Percentiles rank a stretch among this genome's conserved stretches.
Evolutionary conservation across 352 stramenopile species (phyloP).

Genomic region (Stramenopiles sp.): DNA sequence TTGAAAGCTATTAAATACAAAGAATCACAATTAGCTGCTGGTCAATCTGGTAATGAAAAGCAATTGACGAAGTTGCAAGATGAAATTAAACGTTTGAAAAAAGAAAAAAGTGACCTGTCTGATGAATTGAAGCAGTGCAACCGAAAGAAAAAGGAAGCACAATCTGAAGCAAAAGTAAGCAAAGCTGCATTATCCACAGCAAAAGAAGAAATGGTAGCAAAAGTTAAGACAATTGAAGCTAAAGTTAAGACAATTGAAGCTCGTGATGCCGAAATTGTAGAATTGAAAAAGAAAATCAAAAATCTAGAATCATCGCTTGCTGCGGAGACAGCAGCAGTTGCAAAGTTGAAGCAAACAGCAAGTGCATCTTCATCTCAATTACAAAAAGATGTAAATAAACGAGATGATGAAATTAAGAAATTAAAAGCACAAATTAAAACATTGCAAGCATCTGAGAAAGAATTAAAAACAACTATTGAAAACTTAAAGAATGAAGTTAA

Average conservation of each 20-base stretch:
- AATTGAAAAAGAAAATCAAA: not conserved
- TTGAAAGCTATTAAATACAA: not conserved
- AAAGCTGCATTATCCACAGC: not conserved
- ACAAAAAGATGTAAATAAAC: too few relatives aligned
- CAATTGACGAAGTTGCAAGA: too few relatives aligned
- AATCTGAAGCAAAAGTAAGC: not conserved
- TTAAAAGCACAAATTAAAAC: not conserved
- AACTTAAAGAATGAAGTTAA: not conserved
- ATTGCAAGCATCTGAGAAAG: not conserved
- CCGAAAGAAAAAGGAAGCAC: not conserved
- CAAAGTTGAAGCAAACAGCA: too few relatives aligned
- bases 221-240: too few relatives aligned
- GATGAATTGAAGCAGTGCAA: not conserved
- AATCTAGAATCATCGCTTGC: too few relatives aligned
- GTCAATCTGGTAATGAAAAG: too few relatives aligned
- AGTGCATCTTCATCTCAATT: too few relatives aligned
- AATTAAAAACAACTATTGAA: not conserved
- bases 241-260: too few relatives aligned
- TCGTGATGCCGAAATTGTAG: not conserved
- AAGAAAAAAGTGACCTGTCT: not conserved
- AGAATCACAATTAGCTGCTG: too few relatives aligned
- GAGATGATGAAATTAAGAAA: not conserved
- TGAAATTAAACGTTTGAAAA: not conserved
- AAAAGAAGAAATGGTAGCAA: not conserved
- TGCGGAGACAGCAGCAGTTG: too few relatives aligned